phyloP scores from a whole-genome alignment of 441 rosid species.

The Francoa sonchifolia region DNA sequence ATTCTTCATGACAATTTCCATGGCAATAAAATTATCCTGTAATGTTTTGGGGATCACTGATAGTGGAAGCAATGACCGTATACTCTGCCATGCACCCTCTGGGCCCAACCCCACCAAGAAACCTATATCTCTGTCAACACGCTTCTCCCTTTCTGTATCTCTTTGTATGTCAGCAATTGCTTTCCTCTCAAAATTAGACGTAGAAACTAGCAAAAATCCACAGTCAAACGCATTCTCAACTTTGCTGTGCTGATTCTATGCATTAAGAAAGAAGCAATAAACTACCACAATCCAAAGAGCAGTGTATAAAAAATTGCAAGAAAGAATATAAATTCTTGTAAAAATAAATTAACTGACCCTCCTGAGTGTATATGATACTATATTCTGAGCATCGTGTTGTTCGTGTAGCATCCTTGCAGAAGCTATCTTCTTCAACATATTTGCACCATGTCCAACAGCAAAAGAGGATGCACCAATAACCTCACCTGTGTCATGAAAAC shows the following conservation, averaged over 20 bases:
- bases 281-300: neutral
- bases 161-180: conserved; percentile 36
- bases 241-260: conserved; percentile 35
- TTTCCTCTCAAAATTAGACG: conserved; percentile 75
- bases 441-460: conserved; percentile 67
- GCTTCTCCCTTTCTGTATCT: conserved; percentile 34
- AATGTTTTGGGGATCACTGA: conserved; percentile 68
- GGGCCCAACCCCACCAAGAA: conserved; percentile 72
- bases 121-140: conserved; percentile 58
- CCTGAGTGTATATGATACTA: conserved; percentile 47
- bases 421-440: conserved; percentile 55
- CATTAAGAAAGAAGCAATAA: conserved; percentile 8
- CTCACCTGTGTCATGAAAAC: too few relatives aligned
- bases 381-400: conserved; percentile 37
- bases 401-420: conserved; percentile 73
- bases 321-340: neutral
- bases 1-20: conserved; percentile 83
- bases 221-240: conserved; percentile 36
- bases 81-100: conserved; percentile 68
- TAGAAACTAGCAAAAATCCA: conserved; percentile 64
- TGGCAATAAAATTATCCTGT: conserved; percentile 56
- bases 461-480: conserved; percentile 85
- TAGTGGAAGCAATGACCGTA: conserved; percentile 79
- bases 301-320: neutral
- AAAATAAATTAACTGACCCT: conserved; percentile 55